Evolutionary conservation across 2,329 filamentous ascomycete species (phyloP).

Genomic region (Exophiala alcalophila): DNA sequence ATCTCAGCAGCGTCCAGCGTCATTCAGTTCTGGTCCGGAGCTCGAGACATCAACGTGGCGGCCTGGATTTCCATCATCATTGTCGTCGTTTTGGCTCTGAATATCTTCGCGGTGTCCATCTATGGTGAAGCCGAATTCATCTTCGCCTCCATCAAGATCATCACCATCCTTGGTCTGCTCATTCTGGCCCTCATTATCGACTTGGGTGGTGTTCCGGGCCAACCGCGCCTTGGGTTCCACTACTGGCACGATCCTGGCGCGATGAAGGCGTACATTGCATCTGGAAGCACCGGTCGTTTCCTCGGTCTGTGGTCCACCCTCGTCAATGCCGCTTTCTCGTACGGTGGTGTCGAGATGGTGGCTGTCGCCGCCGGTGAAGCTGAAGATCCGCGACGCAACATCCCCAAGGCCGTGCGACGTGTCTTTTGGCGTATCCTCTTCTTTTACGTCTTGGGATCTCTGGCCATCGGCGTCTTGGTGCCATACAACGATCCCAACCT

Average conservation of each 20-base stretch:
- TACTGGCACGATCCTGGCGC: slow-evolving; percentile 53
- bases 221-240: slow-evolving; percentile 55
- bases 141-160: slow-evolving; percentile 51
- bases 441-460: slow-evolving; percentile 75
- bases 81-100: slow-evolving; percentile 51
- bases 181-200: slow-evolving; percentile 51
- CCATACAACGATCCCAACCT: slow-evolving; percentile 62
- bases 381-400: slow-evolving; percentile 43
- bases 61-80: slow-evolving; percentile 31
- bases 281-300: slow-evolving; percentile 48
- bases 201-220: slow-evolving; percentile 45
- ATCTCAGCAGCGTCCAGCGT: slow-evolving; percentile 64
- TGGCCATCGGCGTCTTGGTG: slow-evolving; percentile 73
- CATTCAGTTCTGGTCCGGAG: slow-evolving; percentile 58
- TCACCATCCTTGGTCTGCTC: slow-evolving; percentile 50
- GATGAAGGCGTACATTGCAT: slow-evolving; percentile 29
- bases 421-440: slow-evolving; percentile 59
- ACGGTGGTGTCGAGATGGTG: slow-evolving; percentile 51
- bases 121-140: slow-evolving; percentile 45
- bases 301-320: slow-evolving; percentile 51
- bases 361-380: slow-evolving; percentile 50
- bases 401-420: slow-evolving; percentile 43
- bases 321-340: slow-evolving; percentile 50
- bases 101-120: slow-evolving; percentile 60
- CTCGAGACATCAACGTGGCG: slow-evolving; percentile 35